Base-by-base conservation (phyloP, 306 rosid species). In the Rubus idaeus region DNA sequence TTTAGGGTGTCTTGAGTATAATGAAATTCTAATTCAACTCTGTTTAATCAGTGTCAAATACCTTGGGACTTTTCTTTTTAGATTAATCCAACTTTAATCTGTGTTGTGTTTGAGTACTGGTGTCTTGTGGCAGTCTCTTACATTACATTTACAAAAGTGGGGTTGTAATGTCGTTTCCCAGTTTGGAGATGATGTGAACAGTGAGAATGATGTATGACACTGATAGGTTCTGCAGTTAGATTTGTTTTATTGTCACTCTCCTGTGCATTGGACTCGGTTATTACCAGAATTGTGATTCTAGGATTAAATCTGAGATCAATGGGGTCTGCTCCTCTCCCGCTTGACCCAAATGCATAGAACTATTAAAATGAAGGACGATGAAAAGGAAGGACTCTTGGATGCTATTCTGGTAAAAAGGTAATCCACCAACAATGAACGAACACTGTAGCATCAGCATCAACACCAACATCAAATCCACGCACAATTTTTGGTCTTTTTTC, bases 391-490 rank as follows among this genome's bases (percentile, higher is more conserved):
- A 81, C 79, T 74, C 63, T 35, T 10, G 55, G 84, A 82, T 74
- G 85, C 80, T 69, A 79, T 74, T 75, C 75, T 81, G 79, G 81
- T 56, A 79, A 80, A 75, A 75, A 75, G 70, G 76, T 84, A 83
- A 90, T 71, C 81, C 77, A 82, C 78, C 89, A 88, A 79, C 84
- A 89, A 85, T 68, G 77, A 86, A 81, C 79, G 77, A 86, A 81
- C 79, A 82, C 82, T 77, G 84, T 81, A 80, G 73, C 85, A 86
- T 85, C 95, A 80, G 73, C 85, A 86, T 85, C 95, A 90, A 88
- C 89, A 86, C 79, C 87, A 89, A 72, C 70, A 77, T 52, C 65
- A 83, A 88, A 87, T 86, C 81, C 96, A 86, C 93, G 83, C 90
- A 90, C 76, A 86, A 75, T 70, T 63, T 79, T 66, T 79, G 35